These are phyloP conservation scores for Quercus lobata DNA, from an alignment of 331 rosid genomes.

Conservation along the genomic window DNA sequence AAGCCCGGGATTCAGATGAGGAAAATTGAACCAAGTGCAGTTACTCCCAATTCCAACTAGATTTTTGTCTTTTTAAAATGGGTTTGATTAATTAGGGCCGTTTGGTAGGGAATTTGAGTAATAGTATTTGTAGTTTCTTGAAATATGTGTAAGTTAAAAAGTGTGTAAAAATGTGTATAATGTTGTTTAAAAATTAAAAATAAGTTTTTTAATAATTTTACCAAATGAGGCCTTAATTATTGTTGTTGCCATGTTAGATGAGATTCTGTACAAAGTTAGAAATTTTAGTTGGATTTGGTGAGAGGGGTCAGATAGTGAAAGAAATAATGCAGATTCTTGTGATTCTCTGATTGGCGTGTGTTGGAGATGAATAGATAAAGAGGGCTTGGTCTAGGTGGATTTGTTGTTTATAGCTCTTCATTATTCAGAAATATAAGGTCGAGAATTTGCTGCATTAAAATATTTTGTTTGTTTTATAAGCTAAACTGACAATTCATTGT, in stretches of 20 bases:
- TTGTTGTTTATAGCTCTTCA: background rate
- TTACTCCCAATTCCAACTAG: constrained; percentile 17
- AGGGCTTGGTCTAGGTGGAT: background rate
- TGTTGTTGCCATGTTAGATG: too few species aligned
- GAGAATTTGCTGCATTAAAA: too few species aligned
- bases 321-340: background rate
- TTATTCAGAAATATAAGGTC: background rate
- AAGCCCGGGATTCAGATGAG: constrained; percentile 35
- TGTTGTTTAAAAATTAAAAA: too few species aligned
- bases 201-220: too few species aligned
- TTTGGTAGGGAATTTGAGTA: too few species aligned
- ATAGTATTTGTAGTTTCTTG: too few species aligned
- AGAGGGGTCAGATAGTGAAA: too few species aligned
- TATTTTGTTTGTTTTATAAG: background rate
- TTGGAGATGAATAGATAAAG: background rate
- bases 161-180: too few species aligned
- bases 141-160: too few species aligned
- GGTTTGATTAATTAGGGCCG: background rate
- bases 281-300: too few species aligned
- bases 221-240: too few species aligned
- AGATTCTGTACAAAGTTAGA: too few species aligned
- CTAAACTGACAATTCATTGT: background rate
- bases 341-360: background rate
- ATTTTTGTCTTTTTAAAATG: background rate
- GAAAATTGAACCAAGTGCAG: constrained; percentile 35